These are phyloP conservation scores for Kodamaea hsintzibuensis DNA, from an alignment of 805 yeast species.

Conservation along the genomic window DNA sequence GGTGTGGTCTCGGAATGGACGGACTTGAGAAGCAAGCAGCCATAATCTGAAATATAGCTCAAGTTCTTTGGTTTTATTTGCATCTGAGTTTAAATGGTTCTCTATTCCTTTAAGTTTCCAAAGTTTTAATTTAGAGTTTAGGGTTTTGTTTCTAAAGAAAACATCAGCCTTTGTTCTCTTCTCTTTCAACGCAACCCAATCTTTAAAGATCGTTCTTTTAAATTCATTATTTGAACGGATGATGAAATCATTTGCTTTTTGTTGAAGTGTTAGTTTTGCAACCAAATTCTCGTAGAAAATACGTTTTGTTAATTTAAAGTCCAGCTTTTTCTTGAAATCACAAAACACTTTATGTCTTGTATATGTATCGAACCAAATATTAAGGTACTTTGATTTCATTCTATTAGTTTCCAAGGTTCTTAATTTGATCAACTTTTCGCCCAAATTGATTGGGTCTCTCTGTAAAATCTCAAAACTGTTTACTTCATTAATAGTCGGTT, in stretches of 20 bases:
- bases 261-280: constrained; percentile 6
- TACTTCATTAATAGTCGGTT: neutral
- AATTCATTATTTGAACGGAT: neutral
- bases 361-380: constrained; percentile 8
- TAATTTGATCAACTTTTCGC: constrained; percentile 7
- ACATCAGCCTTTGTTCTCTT: constrained; percentile 1
- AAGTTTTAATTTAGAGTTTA: neutral
- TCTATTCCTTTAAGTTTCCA: neutral
- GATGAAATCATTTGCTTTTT: neutral
- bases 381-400: constrained; percentile 1
- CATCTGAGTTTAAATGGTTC: neutral
- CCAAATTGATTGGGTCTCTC: constrained; percentile 2
- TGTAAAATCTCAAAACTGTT: neutral
- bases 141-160: neutral
- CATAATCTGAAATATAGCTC: neutral
- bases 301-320: neutral
- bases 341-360: neutral
- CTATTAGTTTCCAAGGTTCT: neutral
- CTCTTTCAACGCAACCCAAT: constrained; percentile 3
- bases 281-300: neutral
- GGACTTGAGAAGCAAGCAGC: neutral
- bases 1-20: neutral
- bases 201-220: constrained; percentile 2
- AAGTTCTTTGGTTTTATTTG: neutral
- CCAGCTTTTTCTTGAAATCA: neutral